Evolutionary conservation across 345 rosid genomes (phyloP).

Genomic region (Acer saccharum): DNA sequence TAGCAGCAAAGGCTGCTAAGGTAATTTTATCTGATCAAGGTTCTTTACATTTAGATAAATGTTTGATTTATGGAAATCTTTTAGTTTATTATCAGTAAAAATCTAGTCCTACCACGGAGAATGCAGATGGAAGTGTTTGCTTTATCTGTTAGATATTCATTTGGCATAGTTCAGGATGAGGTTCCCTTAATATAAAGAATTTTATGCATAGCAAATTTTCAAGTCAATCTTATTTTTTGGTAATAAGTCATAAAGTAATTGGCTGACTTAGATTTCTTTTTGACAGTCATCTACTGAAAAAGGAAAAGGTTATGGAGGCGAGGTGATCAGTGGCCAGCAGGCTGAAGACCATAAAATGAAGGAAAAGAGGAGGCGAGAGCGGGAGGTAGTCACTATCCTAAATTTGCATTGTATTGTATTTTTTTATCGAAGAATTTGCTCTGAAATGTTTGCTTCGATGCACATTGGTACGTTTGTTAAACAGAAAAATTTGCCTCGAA

Average conservation of each 20-base stretch:
- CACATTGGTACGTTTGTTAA: constrained; percentile 23
- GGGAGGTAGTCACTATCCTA: constrained; percentile 54
- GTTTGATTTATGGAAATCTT: neutral
- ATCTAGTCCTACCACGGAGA: neutral
- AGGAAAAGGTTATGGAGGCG: constrained; percentile 51
- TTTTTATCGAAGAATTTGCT: constrained; percentile 12
- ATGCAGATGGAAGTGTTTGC: neutral
- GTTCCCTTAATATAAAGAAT: neutral
- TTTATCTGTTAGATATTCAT: neutral
- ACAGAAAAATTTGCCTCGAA: constrained; percentile 91
- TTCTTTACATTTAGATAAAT: neutral
- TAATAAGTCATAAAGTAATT: neutral
- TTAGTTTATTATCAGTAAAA: neutral
- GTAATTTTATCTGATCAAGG: constrained; percentile 30
- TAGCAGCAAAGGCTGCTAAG: constrained; percentile 66
- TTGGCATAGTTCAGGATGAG: neutral
- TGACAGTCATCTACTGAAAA: constrained; percentile 58
- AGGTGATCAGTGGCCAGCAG: constrained; percentile 74
- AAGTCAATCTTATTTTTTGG: neutral
- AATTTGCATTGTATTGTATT: constrained; percentile 11
- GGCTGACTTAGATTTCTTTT: neutral
- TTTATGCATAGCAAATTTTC: neutral
- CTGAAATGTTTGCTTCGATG: constrained; percentile 10
- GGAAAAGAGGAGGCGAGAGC: constrained; percentile 91
- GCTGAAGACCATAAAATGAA: constrained; percentile 91